These are phyloP conservation scores for Stylonectria norvegica DNA, from an alignment of 2,329 filamentous ascomycete species.

Conservation along the genomic window DNA sequence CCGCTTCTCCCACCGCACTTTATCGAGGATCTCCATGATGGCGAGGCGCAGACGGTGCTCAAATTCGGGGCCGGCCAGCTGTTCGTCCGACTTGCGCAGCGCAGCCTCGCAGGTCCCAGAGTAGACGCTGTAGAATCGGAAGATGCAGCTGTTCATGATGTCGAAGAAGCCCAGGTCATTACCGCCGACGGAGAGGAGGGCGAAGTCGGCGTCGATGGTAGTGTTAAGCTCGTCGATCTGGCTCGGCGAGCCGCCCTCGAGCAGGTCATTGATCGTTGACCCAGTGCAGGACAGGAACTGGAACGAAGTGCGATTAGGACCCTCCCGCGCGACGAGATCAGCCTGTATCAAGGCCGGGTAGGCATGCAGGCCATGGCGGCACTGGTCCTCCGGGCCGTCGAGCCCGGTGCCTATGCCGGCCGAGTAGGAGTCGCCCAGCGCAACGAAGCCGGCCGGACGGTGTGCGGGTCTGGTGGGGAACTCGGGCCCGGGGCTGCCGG, in stretches of 20 bases:
- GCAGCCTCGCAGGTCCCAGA: slow-evolving; percentile 44
- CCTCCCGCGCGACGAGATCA: slow-evolving; percentile 32
- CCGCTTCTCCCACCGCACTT: slow-evolving; percentile 42
- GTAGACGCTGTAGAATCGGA: slow-evolving; percentile 48
- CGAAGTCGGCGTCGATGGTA: slow-evolving; percentile 38
- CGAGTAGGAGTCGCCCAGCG: slow-evolving; percentile 46
- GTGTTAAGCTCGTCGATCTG: slow-evolving; percentile 43
- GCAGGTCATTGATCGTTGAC: slow-evolving; percentile 39
- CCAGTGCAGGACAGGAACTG: slow-evolving; percentile 48
- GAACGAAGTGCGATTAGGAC: slow-evolving; percentile 31
- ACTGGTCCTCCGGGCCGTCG: slow-evolving; percentile 39
- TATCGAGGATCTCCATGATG: slow-evolving; percentile 43
- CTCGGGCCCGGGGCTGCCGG: neutral
- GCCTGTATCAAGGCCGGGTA: slow-evolving; percentile 39
- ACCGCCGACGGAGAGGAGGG: slow-evolving; percentile 45
- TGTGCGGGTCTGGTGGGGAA: slow-evolving; percentile 13
- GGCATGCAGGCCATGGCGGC: slow-evolving; percentile 41
- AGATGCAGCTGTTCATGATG: slow-evolving; percentile 49
- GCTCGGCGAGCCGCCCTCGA: slow-evolving; percentile 34
- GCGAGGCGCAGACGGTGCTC: slow-evolving; percentile 38
- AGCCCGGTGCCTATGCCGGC: slow-evolving; percentile 46
- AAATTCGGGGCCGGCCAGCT: slow-evolving; percentile 35
- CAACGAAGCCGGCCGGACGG: slow-evolving; percentile 35
- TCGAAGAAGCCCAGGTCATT: slow-evolving; percentile 50
- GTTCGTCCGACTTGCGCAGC: slow-evolving; percentile 32